Percentiles rank a stretch among this genome's conserved stretches.
These are phyloP conservation scores for Phytopythium boreale DNA, from an alignment of 352 stramenopile genomes.

Conservation along the genomic window DNA sequence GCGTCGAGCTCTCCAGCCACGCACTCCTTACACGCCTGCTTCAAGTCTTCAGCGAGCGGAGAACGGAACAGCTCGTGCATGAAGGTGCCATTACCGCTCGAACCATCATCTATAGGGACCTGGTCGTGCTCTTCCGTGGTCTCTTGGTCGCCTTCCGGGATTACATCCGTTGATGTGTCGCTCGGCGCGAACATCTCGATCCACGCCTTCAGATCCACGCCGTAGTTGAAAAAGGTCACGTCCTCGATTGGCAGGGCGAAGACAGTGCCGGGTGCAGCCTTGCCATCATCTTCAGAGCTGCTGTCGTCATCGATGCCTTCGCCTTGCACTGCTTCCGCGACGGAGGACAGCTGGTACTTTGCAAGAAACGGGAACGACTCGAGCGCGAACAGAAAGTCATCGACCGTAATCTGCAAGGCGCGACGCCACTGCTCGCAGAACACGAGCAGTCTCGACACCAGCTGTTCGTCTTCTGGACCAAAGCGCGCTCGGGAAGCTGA, in stretches of 20 bases:
- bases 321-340: constrained; percentile 21
- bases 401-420: constrained; percentile 42
- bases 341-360: constrained; percentile 23
- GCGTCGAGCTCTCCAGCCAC: constrained; percentile 16
- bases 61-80: constrained; percentile 8
- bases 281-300: background rate
- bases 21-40: background rate
- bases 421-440: constrained; percentile 50
- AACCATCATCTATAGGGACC: background rate
- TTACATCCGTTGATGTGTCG: background rate
- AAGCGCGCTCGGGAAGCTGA: constrained; percentile 1
- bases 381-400: constrained; percentile 52
- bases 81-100: background rate
- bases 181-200: constrained; percentile 1
- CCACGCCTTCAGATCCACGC: constrained; percentile 12
- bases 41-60: constrained; percentile 16
- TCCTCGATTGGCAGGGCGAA: constrained; percentile 33
- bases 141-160: no score
- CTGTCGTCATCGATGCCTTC: background rate
- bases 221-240: constrained; percentile 35
- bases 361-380: constrained; percentile 36
- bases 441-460: constrained; percentile 24
- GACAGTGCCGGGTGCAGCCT: background rate
- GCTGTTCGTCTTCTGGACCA: constrained; percentile 19
- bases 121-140: background rate